Conservation (phyloP, 345 rosid genomes). For the Salix koriyanagi region DNA sequence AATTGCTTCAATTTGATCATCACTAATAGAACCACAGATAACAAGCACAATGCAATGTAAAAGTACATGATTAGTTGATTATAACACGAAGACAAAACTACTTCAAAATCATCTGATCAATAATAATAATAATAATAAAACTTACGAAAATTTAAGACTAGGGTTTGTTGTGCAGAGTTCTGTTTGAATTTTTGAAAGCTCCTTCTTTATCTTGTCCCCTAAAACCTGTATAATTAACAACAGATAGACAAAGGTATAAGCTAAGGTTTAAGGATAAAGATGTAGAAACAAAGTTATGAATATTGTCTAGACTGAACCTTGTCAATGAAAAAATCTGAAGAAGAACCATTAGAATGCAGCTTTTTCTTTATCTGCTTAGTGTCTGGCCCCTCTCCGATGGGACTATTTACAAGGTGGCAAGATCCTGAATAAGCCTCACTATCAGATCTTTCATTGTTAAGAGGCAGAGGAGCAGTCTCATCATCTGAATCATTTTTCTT, state of each 20-base stretch:
- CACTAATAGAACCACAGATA: slow-evolving; percentile 30
- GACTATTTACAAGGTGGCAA: slow-evolving; percentile 33
- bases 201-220: slow-evolving; percentile 70
- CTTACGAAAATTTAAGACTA: slow-evolving; percentile 62
- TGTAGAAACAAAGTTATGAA: neutral
- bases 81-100: neutral
- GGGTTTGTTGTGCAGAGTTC: slow-evolving; percentile 57
- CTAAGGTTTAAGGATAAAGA: neutral
- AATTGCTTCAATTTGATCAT: slow-evolving; percentile 72
- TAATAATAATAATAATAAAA: neutral
- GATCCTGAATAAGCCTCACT: slow-evolving; percentile 33
- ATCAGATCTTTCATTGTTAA: slow-evolving; percentile 44
- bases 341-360: slow-evolving; percentile 56
- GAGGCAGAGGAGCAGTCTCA: slow-evolving; percentile 57
- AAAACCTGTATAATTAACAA: slow-evolving; percentile 37
- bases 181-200: slow-evolving; percentile 55
- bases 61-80: neutral
- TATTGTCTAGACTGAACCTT: slow-evolving; percentile 34
- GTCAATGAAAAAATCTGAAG: slow-evolving; percentile 71
- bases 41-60: neutral
- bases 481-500: slow-evolving; percentile 57
- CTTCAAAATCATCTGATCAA: neutral
- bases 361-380: slow-evolving; percentile 60
- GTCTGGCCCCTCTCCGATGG: slow-evolving; percentile 59
- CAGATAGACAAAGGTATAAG: neutral